Evolutionary conservation across 345 rosid species (phyloP).

Genomic region (Populus davidiana): DNA sequence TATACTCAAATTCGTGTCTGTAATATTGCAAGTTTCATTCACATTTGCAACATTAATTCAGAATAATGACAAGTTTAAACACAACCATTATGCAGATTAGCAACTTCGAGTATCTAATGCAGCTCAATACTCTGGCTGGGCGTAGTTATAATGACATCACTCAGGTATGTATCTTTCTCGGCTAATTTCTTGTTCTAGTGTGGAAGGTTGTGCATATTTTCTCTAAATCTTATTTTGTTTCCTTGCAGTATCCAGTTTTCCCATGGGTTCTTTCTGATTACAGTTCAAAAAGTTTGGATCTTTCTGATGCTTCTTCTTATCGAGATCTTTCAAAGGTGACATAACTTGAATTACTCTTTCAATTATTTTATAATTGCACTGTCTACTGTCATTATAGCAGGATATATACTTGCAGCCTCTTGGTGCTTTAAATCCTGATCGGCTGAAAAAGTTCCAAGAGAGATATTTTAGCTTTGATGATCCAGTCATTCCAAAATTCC

Average conservation of each 20-base stretch:
- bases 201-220: neutral
- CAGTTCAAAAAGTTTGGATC: conserved; percentile 70
- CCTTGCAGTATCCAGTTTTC: conserved; percentile 94
- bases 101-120: conserved; percentile 98
- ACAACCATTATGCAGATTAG: conserved; percentile 67
- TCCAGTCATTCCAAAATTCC: conserved; percentile 96
- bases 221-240: conserved; percentile 23
- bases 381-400: conserved; percentile 23
- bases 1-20: conserved; percentile 16
- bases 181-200: neutral
- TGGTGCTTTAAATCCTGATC: conserved; percentile 84
- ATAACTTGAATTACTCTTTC: conserved; percentile 26
- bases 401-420: conserved; percentile 67
- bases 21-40: conserved; percentile 8
- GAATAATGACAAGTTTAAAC: conserved; percentile 10
- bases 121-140: conserved; percentile 94
- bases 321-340: conserved; percentile 95
- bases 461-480: conserved; percentile 97
- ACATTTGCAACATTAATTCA: conserved; percentile 11
- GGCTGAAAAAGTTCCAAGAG: conserved; percentile 82
- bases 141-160: conserved; percentile 99
- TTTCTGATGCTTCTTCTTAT: conserved; percentile 77
- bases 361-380: conserved; percentile 9
- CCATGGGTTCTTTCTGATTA: conserved; percentile 96
- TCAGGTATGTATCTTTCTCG: conserved; percentile 53